Base-by-base conservation (phyloP, 371 early-diverging fungal species). In the Mucor velutinosus region DNA sequence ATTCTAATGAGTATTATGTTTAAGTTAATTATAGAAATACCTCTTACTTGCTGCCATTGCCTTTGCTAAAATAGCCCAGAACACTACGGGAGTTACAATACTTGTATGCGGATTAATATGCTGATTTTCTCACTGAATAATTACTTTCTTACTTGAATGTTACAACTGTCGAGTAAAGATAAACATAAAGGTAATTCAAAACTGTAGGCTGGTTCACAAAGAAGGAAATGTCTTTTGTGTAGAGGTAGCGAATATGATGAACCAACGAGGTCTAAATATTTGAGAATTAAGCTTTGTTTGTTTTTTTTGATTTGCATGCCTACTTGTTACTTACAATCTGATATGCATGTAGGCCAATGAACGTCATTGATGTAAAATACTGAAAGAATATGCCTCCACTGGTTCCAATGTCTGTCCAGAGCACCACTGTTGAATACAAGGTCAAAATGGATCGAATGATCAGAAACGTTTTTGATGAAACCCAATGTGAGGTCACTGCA, bases 71-170 rank as follows among this genome's bases (percentile, higher is more conserved):
- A 81, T 49, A 17, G 76, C 61, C 88, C 88, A 88, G 62, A 74
- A 88, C 17, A 88, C 83, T 58, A 88, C 76, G 15, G 88, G 88
- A n/a, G 86, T 86, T 17, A 86, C 72, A 39, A 87, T 78, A 45
- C 83, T 83, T 55, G 19, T 47, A 19, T 43, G 25, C 51, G 30
- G 29, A 21, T 19, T 39, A 25, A 25, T 39, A 17, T 39, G 8
- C 7, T 11, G n/a, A 1, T 7, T 60, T 49, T 56, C 27, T 19
- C 37, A 7, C 7, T 5, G n/a, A 23, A 21, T 30, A 6, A n/a
- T 43, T 27, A 8, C 19, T 32, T 27, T 27, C 74, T 71, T 79
- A 83, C 84, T 83, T 83, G 78, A 74, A 79, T 27, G 76, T 73
- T 17, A 81, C 37, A 12, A 83, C 53, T 14, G 81, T 78, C 37